Base-by-base conservation (phyloP, 2,329 filamentous ascomycete species). In the Fusarium buxicola region DNA sequence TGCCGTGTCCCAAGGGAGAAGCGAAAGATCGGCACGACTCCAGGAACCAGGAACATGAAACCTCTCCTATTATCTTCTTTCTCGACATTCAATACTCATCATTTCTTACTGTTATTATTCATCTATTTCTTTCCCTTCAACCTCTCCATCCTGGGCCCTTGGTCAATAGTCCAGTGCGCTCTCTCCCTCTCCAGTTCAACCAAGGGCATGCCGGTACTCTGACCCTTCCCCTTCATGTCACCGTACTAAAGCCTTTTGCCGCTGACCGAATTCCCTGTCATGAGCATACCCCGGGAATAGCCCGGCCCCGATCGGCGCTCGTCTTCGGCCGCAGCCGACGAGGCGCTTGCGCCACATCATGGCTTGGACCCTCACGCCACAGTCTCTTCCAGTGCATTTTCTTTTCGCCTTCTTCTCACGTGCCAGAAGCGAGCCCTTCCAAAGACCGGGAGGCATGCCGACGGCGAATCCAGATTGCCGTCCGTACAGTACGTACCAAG, bases 271-370 rank as follows among this genome's bases (percentile, higher is more conserved):
- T 44, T 16, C 32, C 16, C 36, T 31, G 24, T 31, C 7, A 16
- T 30, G 8, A 41, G 7, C 30, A 44, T 21, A 3, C 18, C 34
- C 25, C 47, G 53, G 53, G 30, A 45, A 56, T 56, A 44, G 27
- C 47, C 53, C 47, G 39, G 46, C 38, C 34, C 41, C 15, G 13
- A 36, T 15, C 49, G 31, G 8, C 44, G 7, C 25, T 43, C 43
- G 27, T 61, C 32, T 38, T 52, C 46, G 41, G 57, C 38, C 34
- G 43, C 38, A 50, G 8, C 36, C 62, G 45, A 38, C 36, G 15
- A 36, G 8, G 39, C 27, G 52, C 48, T 45, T 47, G 49, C 35
- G 56, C 61, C 61, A 65, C 61, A 56, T 47, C 36, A 35, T 39
- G 39, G 52, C 44, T 16, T 16, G 11, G 21, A 28, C 32, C 25